A percentile compares a stretch with the other conserved stretches of the same genome.
Evolutionary conservation across 2,329 filamentous ascomycete genomes (phyloP).

Genomic region (Dissoconium aciculare): DNA sequence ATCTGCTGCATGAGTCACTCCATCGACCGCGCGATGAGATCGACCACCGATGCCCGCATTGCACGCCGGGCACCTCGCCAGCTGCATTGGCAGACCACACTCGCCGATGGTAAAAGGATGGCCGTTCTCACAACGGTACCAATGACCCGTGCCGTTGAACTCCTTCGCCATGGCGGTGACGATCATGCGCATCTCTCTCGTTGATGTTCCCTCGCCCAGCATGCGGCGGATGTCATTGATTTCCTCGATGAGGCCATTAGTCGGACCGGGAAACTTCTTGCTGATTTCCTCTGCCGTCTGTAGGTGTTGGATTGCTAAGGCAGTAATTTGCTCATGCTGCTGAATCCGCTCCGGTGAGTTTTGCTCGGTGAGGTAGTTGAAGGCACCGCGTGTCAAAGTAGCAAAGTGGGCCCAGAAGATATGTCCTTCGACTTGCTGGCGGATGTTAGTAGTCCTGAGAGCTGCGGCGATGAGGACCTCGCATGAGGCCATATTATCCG

Average conservation of each 20-base stretch:
- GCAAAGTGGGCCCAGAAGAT: conserved; percentile 37
- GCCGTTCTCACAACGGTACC: conserved; percentile 44
- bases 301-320: conserved; percentile 15
- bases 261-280: conserved; percentile 11
- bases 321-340: conserved; percentile 6
- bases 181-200: conserved; percentile 37
- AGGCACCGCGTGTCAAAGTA: conserved; percentile 27
- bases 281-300: conserved; percentile 18
- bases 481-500: conserved; percentile 27
- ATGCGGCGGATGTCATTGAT: conserved; percentile 32
- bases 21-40: conserved; percentile 35
- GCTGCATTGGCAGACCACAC: conserved; percentile 45
- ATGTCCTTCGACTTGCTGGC: conserved; percentile 37
- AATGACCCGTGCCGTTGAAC: conserved; percentile 37
- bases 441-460: conserved; percentile 21
- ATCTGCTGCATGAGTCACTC: conserved; percentile 36
- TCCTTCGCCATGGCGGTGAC: conserved; percentile 36
- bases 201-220: conserved; percentile 29
- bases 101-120: conserved; percentile 30
- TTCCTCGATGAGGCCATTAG: conserved; percentile 28
- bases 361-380: conserved; percentile 3
- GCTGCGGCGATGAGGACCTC: conserved; percentile 29
- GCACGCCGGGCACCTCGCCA: conserved; percentile 48
- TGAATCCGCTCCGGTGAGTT: background rate
- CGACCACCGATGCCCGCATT: conserved; percentile 41